phyloP scores from a whole-genome alignment of 805 yeast genomes.

The Kodamaea restingae region DNA sequence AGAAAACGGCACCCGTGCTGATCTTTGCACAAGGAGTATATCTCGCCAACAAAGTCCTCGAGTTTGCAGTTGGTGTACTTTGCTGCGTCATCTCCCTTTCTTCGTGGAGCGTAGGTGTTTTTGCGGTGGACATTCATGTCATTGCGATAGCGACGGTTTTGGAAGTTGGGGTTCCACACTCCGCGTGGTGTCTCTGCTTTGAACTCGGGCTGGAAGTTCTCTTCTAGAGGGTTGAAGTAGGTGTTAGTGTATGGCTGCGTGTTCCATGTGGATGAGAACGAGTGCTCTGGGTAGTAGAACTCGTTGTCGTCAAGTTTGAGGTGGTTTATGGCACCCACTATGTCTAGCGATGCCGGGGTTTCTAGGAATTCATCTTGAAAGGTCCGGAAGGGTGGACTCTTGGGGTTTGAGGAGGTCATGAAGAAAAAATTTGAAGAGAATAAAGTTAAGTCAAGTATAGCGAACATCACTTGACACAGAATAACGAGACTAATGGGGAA shows the following conservation, averaged over 20 bases:
- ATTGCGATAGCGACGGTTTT: slow-evolving; percentile 16
- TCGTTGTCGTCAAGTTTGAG: slow-evolving; percentile 42
- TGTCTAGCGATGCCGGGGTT: slow-evolving; percentile 39
- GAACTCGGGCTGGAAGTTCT: no score
- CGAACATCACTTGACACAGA: no score
- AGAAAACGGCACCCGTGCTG: slow-evolving; percentile 95
- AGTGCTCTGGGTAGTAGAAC: background rate
- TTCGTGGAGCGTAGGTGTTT: slow-evolving; percentile 22
- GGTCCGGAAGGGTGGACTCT: no score
- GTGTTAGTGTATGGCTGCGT: no score
- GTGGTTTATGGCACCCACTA: slow-evolving; percentile 46
- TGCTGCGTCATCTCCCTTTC: slow-evolving; percentile 64
- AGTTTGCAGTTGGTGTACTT: slow-evolving; percentile 64
- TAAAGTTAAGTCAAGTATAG: no score
- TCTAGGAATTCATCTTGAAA: no score
- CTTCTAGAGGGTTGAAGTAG: no score
- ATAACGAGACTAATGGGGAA: no score
- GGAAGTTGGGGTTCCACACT: slow-evolving; percentile 11
- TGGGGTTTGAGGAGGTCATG: no score
- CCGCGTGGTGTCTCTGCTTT: no score
- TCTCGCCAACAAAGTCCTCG: slow-evolving; percentile 66
- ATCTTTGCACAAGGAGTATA: slow-evolving; percentile 82
- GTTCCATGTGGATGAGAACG: no score
- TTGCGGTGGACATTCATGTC: slow-evolving; percentile 43
- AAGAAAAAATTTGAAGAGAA: no score